These are phyloP conservation scores for Eucalyptus urophylla DNA, from an alignment of 345 rosid species.

Conservation along the genomic window DNA sequence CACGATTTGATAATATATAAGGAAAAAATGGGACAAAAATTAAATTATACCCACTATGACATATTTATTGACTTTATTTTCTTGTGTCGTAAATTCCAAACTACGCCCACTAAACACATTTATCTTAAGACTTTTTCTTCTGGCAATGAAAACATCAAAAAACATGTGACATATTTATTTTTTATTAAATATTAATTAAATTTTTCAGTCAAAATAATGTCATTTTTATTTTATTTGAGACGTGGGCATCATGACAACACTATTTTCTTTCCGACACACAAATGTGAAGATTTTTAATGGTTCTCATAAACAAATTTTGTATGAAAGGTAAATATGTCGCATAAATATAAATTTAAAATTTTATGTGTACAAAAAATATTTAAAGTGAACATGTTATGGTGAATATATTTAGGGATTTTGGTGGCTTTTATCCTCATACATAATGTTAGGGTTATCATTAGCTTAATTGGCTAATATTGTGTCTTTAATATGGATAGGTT, in stretches of 20 bases:
- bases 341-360: no score
- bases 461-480: neutral
- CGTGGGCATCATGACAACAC: neutral
- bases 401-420: no score
- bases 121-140: no score
- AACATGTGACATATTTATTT: rapidly evolving
- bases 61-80: no score
- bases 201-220: no score
- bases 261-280: no score
- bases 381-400: rapidly evolving
- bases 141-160: no score
- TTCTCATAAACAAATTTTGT: rapidly evolving
- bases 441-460: neutral
- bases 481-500: neutral
- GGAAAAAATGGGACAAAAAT: no score
- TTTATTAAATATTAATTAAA: rapidly evolving
- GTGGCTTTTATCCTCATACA: neutral
- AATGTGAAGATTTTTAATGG: no score
- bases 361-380: neutral
- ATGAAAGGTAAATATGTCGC: rapidly evolving
- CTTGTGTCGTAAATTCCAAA: no score
- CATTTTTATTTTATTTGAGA: no score
- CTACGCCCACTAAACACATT: no score
- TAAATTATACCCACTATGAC: rapidly evolving
- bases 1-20: neutral